These are phyloP conservation scores for Pseudogymnoascus sp. DNA, from an alignment of 2,329 filamentous ascomycete species.

Conservation along the genomic window DNA sequence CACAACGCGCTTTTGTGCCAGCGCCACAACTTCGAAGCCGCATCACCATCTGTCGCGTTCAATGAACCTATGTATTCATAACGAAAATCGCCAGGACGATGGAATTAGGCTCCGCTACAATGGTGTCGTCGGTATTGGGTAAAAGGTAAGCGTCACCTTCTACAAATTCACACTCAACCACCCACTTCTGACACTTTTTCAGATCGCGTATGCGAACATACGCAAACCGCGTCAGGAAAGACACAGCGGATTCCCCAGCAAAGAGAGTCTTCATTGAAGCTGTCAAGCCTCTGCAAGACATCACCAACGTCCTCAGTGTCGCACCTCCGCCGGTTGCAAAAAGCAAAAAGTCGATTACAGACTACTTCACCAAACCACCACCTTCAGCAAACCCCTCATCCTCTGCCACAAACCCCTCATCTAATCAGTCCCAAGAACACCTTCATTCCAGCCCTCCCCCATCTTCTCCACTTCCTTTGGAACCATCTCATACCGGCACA, in stretches of 20 bases:
- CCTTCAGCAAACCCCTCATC: not conserved
- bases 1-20: not conserved
- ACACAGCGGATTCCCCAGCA: not conserved
- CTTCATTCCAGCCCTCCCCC: not conserved
- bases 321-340: not conserved
- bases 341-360: not conserved
- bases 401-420: not conserved
- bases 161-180: not conserved
- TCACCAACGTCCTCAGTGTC: not conserved
- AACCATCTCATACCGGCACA: not conserved
- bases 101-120: not conserved
- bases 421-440: not conserved
- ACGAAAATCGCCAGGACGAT: conserved; percentile 1
- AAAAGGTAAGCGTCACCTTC: not conserved
- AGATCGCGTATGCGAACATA: conserved; percentile 2
- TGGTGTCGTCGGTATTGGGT: not conserved
- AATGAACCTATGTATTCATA: not conserved
- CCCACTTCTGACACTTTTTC: not conserved
- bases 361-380: conserved; percentile 1
- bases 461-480: not conserved
- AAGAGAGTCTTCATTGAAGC: not conserved
- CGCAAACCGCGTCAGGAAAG: not conserved
- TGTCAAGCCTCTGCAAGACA: not conserved
- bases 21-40: conserved; percentile 2
- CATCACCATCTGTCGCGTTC: not conserved